phyloP scores from a whole-genome alignment of 1,284 basidiomycete species.

The Microstroma glucosiphilum region DNA sequence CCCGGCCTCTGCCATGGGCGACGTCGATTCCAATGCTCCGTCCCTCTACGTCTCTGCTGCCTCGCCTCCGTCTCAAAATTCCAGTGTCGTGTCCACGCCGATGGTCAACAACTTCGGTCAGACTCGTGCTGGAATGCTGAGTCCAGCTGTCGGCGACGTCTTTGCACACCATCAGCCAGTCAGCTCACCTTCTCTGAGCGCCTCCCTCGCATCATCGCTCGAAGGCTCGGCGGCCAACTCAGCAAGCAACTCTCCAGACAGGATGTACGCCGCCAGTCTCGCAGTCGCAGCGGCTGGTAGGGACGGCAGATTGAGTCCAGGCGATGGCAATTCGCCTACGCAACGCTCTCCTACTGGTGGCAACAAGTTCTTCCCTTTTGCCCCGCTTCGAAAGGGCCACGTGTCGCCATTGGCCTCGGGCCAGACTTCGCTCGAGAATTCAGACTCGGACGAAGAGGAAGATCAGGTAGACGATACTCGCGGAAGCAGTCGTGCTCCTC shows the following conservation, averaged over 20 bases:
- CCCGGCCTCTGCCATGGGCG: constrained; percentile 12
- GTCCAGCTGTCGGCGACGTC: neutral
- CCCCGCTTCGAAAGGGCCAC: neutral
- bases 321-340: neutral
- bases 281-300: neutral
- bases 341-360: neutral
- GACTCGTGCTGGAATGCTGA: neutral
- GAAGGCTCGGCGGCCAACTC: neutral
- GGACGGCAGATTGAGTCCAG: neutral
- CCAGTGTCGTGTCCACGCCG: constrained; percentile 23
- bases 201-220: neutral
- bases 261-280: neutral
- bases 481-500: constrained; percentile 22
- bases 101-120: constrained; percentile 10
- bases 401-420: neutral
- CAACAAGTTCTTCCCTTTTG: constrained; percentile 4
- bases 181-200: too few species aligned
- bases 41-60: constrained; percentile 20
- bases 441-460: constrained; percentile 11
- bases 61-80: constrained; percentile 20
- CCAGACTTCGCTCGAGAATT: constrained; percentile 14
- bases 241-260: neutral
- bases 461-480: constrained; percentile 13
- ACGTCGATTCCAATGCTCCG: constrained; percentile 17
- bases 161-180: constrained; percentile 1